Conservation (phyloP, 1,139 yeast genomes). For the Debaryomyces sp. region DNA sequence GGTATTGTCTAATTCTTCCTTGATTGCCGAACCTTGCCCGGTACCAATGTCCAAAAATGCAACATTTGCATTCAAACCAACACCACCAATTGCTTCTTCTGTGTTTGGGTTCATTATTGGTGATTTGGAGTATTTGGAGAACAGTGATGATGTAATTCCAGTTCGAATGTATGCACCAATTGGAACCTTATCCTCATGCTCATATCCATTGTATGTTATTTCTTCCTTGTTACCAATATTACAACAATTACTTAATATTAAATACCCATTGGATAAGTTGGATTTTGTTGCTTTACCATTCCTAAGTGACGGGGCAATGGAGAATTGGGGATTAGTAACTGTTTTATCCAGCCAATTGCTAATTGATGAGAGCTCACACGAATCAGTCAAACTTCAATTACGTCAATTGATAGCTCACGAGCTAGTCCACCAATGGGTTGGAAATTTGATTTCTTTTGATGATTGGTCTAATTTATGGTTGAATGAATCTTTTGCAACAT, state of each 20-base stretch:
- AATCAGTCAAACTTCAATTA: constrained; percentile 27
- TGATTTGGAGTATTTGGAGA: constrained; percentile 56
- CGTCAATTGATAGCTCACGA: constrained; percentile 69
- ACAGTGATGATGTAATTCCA: constrained; percentile 35
- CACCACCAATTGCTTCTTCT: constrained; percentile 64
- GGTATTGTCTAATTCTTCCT: constrained; percentile 52
- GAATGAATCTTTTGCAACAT: constrained; percentile 76
- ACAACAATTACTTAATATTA: constrained; percentile 40
- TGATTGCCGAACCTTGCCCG: constrained; percentile 24
- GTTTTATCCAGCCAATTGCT: constrained; percentile 56
- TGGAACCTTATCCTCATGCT: constrained; percentile 51
- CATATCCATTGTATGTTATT: constrained; percentile 47
- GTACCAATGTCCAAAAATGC: constrained; percentile 24
- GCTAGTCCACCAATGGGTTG: constrained; percentile 77
- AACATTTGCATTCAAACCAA: constrained; percentile 44
- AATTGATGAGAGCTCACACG: constrained; percentile 31
- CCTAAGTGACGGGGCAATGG: constrained; percentile 77
- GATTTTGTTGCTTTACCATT: constrained; percentile 71
- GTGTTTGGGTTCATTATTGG: constrained; percentile 70
- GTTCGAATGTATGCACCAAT: constrained; percentile 57
- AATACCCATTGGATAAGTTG: constrained; percentile 61
- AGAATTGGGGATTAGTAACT: constrained; percentile 71
- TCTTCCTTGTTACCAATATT: constrained; percentile 53
- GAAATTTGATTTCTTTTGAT: constrained; percentile 65
- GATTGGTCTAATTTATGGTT: constrained; percentile 72